A percentile compares a stretch with the other conserved stretches of the same genome.
phyloP scores from a whole-genome alignment of 208 protist species.

The Naegleria lovaniensis region DNA sequence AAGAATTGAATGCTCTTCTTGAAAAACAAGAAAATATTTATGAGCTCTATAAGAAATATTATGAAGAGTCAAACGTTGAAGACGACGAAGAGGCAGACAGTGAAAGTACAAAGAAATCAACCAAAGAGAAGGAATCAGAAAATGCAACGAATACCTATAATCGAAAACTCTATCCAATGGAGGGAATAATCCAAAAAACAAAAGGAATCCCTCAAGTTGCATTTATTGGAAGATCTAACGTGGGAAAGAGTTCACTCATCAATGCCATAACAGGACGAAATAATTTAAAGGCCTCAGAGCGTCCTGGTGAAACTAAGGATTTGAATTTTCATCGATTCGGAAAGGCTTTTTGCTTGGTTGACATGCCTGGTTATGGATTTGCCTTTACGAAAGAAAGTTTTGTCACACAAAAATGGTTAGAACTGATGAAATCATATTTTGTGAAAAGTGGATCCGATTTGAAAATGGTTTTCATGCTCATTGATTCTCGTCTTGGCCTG shows the following conservation, averaged over 20 bases:
- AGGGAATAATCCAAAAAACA: not conserved
- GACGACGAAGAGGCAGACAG: not conserved
- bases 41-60: not conserved
- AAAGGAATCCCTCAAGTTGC: slow-evolving; percentile 12
- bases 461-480: not conserved
- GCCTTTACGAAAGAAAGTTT: not conserved
- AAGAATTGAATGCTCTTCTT: not conserved
- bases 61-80: not conserved
- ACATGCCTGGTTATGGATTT: slow-evolving; percentile 30
- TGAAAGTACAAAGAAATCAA: not conserved
- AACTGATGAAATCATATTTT: slow-evolving; percentile 17
- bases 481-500: slow-evolving; percentile 8
- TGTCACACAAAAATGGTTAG: not conserved
- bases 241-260: not conserved
- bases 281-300: not conserved
- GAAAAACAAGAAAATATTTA: not conserved
- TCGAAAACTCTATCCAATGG: not conserved
- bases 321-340: not conserved
- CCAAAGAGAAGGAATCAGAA: not conserved
- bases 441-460: not conserved
- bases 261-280: not conserved
- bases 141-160: not conserved
- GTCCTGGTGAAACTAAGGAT: not conserved
- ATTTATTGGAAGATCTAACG: slow-evolving; percentile 18
- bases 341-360: not conserved